Percentiles rank a stretch among this genome's conserved stretches.
These are phyloP conservation scores for Leishmania braziliensis DNA, from an alignment of 208 protist species.

Conservation along the genomic window DNA sequence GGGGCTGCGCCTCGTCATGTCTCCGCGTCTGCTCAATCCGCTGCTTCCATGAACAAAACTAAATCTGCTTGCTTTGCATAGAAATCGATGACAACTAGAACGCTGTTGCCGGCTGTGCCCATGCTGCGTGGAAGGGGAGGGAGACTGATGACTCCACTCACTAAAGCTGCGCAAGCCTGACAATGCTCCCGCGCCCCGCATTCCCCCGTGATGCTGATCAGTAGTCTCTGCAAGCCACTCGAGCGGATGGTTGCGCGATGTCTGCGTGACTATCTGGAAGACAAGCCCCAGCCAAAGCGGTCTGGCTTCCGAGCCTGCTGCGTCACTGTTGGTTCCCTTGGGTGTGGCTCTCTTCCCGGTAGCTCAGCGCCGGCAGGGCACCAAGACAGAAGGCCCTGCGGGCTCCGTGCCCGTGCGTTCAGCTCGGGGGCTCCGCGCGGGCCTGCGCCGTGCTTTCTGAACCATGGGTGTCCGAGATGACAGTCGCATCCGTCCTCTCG, in stretches of 20 bases:
- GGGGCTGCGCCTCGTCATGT: constrained; percentile 9
- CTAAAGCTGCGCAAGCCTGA: no score
- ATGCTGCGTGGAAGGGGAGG: neutral
- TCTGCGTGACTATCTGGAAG: neutral
- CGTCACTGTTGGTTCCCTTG: neutral
- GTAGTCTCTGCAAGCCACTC: neutral
- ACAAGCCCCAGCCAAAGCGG: neutral
- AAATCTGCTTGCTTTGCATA: neutral
- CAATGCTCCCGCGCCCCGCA: neutral
- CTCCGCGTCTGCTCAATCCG: neutral
- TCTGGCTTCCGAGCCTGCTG: neutral
- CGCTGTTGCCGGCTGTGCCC: neutral
- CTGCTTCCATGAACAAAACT: neutral
- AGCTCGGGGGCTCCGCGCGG: neutral
- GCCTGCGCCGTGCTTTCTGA: neutral
- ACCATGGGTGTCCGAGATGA: neutral
- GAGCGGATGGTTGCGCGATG: neutral
- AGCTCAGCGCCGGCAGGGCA: neutral
- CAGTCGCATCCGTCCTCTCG: no score
- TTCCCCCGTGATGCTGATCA: neutral
- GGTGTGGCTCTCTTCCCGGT: neutral
- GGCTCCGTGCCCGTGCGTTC: neutral
- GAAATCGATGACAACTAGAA: neutral
- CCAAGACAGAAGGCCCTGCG: neutral
- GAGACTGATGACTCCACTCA: neutral